These are phyloP conservation scores for Lachancea dasiensis DNA, from an alignment of 805 yeast species.

Conservation along the genomic window DNA sequence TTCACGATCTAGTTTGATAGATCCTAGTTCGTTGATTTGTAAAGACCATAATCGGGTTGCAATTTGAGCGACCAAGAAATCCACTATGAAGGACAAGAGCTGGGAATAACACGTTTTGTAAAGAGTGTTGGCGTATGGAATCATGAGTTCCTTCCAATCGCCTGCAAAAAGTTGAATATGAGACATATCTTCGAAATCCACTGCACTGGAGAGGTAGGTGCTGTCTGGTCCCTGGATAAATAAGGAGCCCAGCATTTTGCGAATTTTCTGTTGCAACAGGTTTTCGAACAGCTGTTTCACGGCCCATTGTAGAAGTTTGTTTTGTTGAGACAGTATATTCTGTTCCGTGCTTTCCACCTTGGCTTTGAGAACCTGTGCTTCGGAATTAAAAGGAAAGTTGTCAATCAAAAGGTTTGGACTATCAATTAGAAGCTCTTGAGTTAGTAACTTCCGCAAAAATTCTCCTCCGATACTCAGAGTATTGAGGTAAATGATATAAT, in stretches of 20 bases:
- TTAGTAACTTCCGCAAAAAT: slow-evolving; percentile 50
- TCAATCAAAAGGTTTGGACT: slow-evolving; percentile 29
- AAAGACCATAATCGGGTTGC: slow-evolving; percentile 66
- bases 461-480: slow-evolving; percentile 58
- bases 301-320: slow-evolving; percentile 34
- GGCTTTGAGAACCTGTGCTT: slow-evolving; percentile 25
- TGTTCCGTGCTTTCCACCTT: slow-evolving; percentile 25
- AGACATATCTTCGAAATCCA: slow-evolving; percentile 33
- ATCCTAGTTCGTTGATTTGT: slow-evolving; percentile 75
- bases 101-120: slow-evolving; percentile 46
- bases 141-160: slow-evolving; percentile 58
- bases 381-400: slow-evolving; percentile 37
- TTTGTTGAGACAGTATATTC: slow-evolving; percentile 23
- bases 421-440: slow-evolving; percentile 29
- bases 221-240: slow-evolving; percentile 22
- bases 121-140: slow-evolving; percentile 58
- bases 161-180: slow-evolving; percentile 45
- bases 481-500: slow-evolving; percentile 64
- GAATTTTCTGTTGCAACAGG: slow-evolving; percentile 33
- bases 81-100: slow-evolving; percentile 46
- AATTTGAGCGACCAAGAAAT: slow-evolving; percentile 47
- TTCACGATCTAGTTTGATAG: slow-evolving; percentile 78
- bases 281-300: slow-evolving; percentile 39
- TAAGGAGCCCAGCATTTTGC: slow-evolving; percentile 41
- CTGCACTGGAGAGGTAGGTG: slow-evolving; percentile 25